phyloP scores from a whole-genome alignment of 148 eudicot genomes.

The Vaccinium myrtillus region DNA sequence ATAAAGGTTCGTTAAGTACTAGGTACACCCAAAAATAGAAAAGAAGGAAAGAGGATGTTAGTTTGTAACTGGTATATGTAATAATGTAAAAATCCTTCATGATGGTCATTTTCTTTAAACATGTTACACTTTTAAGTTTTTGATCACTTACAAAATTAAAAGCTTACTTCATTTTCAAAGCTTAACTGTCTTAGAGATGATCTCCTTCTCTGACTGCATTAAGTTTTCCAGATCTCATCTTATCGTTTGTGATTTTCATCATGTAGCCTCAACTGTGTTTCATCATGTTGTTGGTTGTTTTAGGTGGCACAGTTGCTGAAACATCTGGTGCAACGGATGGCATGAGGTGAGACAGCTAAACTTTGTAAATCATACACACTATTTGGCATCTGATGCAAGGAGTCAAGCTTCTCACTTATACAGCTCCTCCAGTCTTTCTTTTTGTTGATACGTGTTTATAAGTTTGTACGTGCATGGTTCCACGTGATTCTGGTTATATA shows the following conservation, averaged over 20 bases:
- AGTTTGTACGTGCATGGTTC: background rate
- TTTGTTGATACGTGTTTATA: background rate
- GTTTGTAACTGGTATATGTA: background rate
- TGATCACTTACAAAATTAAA: background rate
- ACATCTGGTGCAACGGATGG: constrained; percentile 31
- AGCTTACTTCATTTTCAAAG: background rate
- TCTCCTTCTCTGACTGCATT: background rate
- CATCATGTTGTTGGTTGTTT: constrained; percentile 12
- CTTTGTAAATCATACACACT: background rate
- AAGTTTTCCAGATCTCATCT: background rate
- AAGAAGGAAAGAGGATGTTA: background rate
- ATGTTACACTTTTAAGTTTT: background rate
- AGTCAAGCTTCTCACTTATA: background rate
- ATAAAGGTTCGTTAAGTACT: background rate
- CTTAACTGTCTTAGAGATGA: background rate
- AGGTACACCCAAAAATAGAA: background rate
- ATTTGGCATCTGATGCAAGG: background rate
- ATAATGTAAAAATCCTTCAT: background rate
- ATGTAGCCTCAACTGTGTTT: background rate
- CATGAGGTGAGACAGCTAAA: constrained; percentile 42
- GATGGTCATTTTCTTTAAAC: background rate
- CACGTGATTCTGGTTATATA: constrained; percentile 1
- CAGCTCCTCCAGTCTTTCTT: background rate
- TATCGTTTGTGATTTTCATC: background rate
- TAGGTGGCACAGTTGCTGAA: constrained; percentile 45